Conservation (phyloP, 1,139 yeast genomes). For the Blastobotrys ciferrii region DNA sequence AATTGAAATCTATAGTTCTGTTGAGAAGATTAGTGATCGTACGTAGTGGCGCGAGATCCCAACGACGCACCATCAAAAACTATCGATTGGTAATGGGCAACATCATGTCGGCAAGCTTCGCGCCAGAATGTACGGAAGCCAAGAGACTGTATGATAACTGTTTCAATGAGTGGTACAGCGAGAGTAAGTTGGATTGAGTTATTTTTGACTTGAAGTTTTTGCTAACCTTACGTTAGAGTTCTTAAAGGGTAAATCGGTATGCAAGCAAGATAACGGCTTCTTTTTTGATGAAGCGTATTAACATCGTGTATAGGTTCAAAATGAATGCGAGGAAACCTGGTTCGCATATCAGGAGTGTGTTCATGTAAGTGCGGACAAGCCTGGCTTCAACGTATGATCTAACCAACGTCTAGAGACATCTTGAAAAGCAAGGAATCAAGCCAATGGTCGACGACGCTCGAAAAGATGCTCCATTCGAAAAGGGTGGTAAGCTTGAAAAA, state of each 20-base stretch:
- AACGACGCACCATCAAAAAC: no score
- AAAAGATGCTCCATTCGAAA: slow-evolving; percentile 84
- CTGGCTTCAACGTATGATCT: neutral
- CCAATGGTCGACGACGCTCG: slow-evolving; percentile 91
- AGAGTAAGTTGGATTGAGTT: slow-evolving; percentile 44
- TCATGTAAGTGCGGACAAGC: slow-evolving; percentile 43
- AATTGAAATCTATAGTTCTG: no score
- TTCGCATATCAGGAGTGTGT: slow-evolving; percentile 82
- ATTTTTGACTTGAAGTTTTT: slow-evolving; percentile 1
- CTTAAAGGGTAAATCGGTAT: slow-evolving; percentile 57
- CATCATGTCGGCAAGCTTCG: slow-evolving; percentile 85
- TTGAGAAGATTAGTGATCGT: no score
- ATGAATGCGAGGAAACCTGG: slow-evolving; percentile 93
- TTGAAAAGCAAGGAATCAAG: slow-evolving; percentile 67
- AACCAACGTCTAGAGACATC: slow-evolving; percentile 46
- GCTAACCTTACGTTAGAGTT: slow-evolving; percentile 43
- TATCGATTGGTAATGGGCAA: slow-evolving; percentile 35
- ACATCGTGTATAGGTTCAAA: slow-evolving; percentile 32
- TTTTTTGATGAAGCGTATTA: neutral
- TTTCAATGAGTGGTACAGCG: slow-evolving; percentile 95
- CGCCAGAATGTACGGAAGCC: slow-evolving; percentile 91
- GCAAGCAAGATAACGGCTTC: neutral
- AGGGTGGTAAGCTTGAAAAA: slow-evolving; percentile 48
- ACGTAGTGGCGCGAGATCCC: no score
- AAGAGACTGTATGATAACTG: slow-evolving; percentile 88